phyloP scores from a whole-genome alignment of 2,329 filamentous ascomycete genomes.

The Fusarium sp. region DNA sequence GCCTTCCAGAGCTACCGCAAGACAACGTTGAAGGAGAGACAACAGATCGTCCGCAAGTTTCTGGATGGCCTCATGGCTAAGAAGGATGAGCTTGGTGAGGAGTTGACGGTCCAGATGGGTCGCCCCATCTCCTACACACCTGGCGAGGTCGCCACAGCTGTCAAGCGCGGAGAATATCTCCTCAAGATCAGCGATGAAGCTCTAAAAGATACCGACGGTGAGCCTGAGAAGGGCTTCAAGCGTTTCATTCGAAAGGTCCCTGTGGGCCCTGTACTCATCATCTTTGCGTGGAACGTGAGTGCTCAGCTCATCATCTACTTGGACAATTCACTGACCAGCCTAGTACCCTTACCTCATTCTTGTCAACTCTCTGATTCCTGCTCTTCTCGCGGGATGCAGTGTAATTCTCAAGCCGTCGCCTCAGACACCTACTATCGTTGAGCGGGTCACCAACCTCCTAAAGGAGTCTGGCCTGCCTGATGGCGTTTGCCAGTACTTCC shows the following conservation, averaged over 20 bases:
- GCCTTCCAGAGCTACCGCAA: constrained; percentile 82
- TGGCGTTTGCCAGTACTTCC: constrained; percentile 90
- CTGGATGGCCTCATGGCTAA: constrained; percentile 74
- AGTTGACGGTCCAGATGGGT: constrained; percentile 95
- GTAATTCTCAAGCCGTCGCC: constrained; percentile 95
- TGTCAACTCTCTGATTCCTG: constrained; percentile 90
- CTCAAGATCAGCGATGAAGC: constrained; percentile 83
- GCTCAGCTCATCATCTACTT: not conserved
- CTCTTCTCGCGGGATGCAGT: constrained; percentile 87
- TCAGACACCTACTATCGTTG: constrained; percentile 90
- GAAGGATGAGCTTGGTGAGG: constrained; percentile 81
- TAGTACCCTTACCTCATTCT: constrained; percentile 95
- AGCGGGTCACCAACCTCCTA: constrained; percentile 83
- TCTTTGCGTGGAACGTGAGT: constrained; percentile 96
- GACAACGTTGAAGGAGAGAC: constrained; percentile 77
- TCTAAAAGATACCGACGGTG: constrained; percentile 81
- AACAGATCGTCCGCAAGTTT: constrained; percentile 83
- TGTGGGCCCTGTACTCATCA: constrained; percentile 84
- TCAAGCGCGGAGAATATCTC: constrained; percentile 86
- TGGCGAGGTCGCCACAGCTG: constrained; percentile 84
- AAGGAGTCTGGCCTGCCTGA: constrained; percentile 80
- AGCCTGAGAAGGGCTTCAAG: constrained; percentile 87
- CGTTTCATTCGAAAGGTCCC: constrained; percentile 89
- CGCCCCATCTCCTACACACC: constrained; percentile 87
- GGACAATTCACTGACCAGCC: constrained; percentile 12